These are phyloP conservation scores for Bisporella sp. DNA, from an alignment of 2,329 filamentous ascomycete genomes.

Conservation along the genomic window DNA sequence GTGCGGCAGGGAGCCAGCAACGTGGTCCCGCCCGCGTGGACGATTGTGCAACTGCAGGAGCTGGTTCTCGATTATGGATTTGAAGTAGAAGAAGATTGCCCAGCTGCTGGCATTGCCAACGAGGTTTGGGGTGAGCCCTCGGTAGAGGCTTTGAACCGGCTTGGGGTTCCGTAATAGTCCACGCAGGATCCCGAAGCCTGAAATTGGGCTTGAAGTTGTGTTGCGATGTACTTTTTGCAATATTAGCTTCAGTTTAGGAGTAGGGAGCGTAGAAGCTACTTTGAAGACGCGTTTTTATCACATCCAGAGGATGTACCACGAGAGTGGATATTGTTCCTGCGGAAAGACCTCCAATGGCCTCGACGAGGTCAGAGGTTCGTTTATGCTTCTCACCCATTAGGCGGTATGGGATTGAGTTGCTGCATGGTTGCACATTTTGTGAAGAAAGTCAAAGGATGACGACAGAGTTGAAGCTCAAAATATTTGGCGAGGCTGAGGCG, in stretches of 20 bases:
- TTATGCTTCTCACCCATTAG: slow-evolving; percentile 28
- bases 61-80: slow-evolving; percentile 44
- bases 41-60: slow-evolving; percentile 20
- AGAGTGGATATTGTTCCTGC: slow-evolving; percentile 84
- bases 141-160: slow-evolving; percentile 68
- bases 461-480: too few species aligned
- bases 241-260: slow-evolving; percentile 8
- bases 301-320: slow-evolving; percentile 84
- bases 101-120: slow-evolving; percentile 86
- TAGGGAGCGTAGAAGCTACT: slow-evolving; percentile 46
- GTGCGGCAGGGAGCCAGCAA: slow-evolving; percentile 1
- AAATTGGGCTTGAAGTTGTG: slow-evolving; percentile 29
- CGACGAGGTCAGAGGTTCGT: slow-evolving; percentile 69
- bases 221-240: slow-evolving; percentile 43
- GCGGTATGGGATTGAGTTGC: too few species aligned
- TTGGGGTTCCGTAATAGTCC: slow-evolving; percentile 37
- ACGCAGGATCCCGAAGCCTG: slow-evolving; percentile 46
- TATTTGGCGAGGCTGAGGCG: too few species aligned
- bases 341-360: slow-evolving; percentile 82
- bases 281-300: slow-evolving; percentile 95
- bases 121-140: slow-evolving; percentile 84
- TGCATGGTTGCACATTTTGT: too few species aligned
- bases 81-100: slow-evolving; percentile 86
- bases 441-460: too few species aligned
- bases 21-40: background rate